Percentiles rank a stretch among this genome's conserved stretches.
These are phyloP conservation scores for Fusarium coicis DNA, from an alignment of 2,329 filamentous ascomycete species.

Conservation along the genomic window DNA sequence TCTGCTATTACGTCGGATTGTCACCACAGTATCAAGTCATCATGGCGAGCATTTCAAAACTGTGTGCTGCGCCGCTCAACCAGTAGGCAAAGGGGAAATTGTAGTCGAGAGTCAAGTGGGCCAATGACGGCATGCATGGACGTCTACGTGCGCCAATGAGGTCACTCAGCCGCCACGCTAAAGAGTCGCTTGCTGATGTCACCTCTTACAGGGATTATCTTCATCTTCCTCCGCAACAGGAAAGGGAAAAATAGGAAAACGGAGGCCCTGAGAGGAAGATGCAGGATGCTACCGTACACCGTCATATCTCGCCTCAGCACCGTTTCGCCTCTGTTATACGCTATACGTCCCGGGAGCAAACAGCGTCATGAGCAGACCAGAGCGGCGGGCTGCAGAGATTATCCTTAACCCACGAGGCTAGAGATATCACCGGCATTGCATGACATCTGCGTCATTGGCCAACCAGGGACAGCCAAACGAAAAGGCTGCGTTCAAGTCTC, in stretches of 20 bases:
- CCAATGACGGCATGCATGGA: constrained; percentile 41
- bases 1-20: constrained; percentile 27
- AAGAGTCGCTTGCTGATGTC: constrained; percentile 39
- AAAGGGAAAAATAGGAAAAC: background rate
- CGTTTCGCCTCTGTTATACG: constrained; percentile 16
- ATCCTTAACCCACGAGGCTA: constrained; percentile 30
- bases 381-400: constrained; percentile 6
- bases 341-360: constrained; percentile 5
- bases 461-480: background rate
- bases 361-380: constrained; percentile 26
- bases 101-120: constrained; percentile 22
- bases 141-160: constrained; percentile 36
- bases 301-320: constrained; percentile 34
- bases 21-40: constrained; percentile 20
- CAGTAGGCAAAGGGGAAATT: constrained; percentile 14
- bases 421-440: constrained; percentile 14
- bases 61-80: constrained; percentile 23
- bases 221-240: background rate
- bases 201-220: constrained; percentile 8
- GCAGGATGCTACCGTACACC: constrained; percentile 25
- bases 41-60: background rate
- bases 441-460: constrained; percentile 36
- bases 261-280: constrained; percentile 8
- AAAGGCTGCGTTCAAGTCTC: background rate
- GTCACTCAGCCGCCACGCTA: constrained; percentile 37